Conservation (phyloP, 495 filamentous ascomycete genomes). For the Aspergillus asperescens region DNA sequence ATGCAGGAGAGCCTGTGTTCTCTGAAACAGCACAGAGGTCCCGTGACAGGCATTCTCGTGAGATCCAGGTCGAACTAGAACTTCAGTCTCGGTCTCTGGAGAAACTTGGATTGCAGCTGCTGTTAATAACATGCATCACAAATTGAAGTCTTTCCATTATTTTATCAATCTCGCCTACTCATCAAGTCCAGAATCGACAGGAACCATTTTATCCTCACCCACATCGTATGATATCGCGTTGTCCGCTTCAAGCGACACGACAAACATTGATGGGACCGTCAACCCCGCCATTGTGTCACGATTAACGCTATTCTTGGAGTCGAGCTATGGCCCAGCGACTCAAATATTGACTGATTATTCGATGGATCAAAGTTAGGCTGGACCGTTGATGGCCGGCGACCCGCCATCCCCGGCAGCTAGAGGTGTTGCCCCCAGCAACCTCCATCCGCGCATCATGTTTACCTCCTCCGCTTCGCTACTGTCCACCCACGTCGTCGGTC, state of each 20-base stretch:
- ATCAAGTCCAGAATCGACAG: no score
- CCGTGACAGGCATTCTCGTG: no score
- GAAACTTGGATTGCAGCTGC: not conserved
- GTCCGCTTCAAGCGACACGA: not conserved
- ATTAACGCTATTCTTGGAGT: not conserved
- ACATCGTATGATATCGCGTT: not conserved
- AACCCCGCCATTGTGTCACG: constrained; percentile 1
- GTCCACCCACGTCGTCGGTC: constrained; percentile 25
- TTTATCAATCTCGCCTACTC: not conserved
- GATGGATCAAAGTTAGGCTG: not conserved
- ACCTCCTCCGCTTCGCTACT: constrained; percentile 31
- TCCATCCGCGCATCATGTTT: constrained; percentile 35
- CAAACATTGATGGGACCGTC: not conserved
- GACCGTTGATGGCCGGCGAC: constrained; percentile 7
- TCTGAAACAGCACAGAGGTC: no score
- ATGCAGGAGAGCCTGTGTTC: constrained; percentile 1
- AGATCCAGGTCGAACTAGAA: not conserved
- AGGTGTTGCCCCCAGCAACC: constrained; percentile 41
- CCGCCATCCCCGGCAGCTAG: constrained; percentile 12
- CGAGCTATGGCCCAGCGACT: not conserved
- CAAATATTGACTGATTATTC: constrained; percentile 7
- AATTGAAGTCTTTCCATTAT: no score
- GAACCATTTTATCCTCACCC: no score
- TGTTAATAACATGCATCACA: no score
- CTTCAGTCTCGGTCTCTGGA: not conserved